Base-by-base conservation (phyloP, 2,329 filamentous ascomycete genomes). In the Fusarium albosuccineum region DNA sequence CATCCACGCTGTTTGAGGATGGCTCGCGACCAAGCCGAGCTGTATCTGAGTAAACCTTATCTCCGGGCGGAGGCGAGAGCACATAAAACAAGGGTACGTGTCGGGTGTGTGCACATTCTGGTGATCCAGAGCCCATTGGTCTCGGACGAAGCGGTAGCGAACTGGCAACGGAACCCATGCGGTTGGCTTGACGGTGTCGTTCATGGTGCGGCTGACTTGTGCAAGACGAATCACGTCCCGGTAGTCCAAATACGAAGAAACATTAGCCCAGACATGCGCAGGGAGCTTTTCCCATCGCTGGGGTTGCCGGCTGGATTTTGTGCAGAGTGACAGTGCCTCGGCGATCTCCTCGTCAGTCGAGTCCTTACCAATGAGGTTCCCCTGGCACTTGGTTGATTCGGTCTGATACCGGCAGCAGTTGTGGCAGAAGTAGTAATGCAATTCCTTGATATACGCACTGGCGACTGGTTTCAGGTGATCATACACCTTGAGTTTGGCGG, bases 351-450 rank as follows among this genome's bases (percentile, higher is more conserved):
- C 39, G 10, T 46, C 22, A 5, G 6, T 10, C 4, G 22, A 42
- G 5, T 40, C 30, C 6, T 10, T 5, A 3, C 48, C 14, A 2
- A 66, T 9, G 3, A n/a, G 27, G 2, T 45, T 17, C 5, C 64
- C 65, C 6, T 17, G 13, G 3, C 69, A 72, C 13, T 22, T 68
- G 8, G 36, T 48, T 14, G 69, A 70, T n/a, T 33, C 34, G 7
- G 64, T 72, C 13, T 41, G 40, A 50, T 51, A 63, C 10, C 49
- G 33, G 9, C 67, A 57, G 29, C 68, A 71, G 33, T 68, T 70
- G 41, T 67, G 64, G n/a, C 70, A 72, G 33, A 67, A 62, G 40
- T 70, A 71, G 16, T 72, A 72, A 9, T 5, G 30, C n/a, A 72
- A 7, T 22, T 50, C 9, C 11, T 30, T 64, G 1, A 22, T 9